Evolutionary conservation across 1,284 basidiomycete genomes (phyloP).

Genomic region (Mrakiaceae sp.): DNA sequence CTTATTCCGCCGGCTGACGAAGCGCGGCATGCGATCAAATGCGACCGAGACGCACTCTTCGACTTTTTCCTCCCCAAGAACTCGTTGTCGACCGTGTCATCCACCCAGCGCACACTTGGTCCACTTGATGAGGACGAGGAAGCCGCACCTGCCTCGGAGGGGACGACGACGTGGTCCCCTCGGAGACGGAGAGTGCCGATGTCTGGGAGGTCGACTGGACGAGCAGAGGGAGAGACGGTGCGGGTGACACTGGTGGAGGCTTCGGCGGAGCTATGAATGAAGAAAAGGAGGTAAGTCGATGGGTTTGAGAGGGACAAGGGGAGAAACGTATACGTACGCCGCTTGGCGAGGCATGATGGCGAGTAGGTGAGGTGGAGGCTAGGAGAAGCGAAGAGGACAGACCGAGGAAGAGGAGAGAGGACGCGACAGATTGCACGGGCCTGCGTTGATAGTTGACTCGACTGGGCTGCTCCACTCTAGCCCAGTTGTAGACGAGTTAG

Average conservation of each 20-base stretch:
- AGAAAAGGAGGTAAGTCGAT: too few species aligned
- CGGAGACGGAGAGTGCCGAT: not conserved
- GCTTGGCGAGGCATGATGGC: too few species aligned
- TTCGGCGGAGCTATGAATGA: too few species aligned
- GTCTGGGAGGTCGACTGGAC: not conserved
- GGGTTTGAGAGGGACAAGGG: too few species aligned
- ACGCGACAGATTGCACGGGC: too few species aligned
- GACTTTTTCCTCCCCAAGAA: conserved; percentile 65
- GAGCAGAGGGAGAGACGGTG: not conserved
- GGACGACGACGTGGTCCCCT: not conserved
- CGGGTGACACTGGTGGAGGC: not conserved
- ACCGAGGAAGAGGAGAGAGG: too few species aligned
- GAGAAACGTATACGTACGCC: too few species aligned
- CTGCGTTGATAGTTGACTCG: too few species aligned
- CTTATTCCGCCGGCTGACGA: not conserved
- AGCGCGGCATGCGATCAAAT: not conserved
- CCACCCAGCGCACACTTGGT: conserved; percentile 52
- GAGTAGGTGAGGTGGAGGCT: too few species aligned
- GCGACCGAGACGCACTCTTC: conserved; percentile 50
- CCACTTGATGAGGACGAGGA: not conserved
- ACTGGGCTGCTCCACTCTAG: too few species aligned
- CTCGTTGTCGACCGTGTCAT: conserved; percentile 75
- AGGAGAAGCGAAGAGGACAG: too few species aligned
- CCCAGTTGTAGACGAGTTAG: too few species aligned
- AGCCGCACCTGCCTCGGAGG: not conserved